Evolutionary conservation across 371 early-diverging fungal species (phyloP).

Genomic region (Capillidium heterosporum): DNA sequence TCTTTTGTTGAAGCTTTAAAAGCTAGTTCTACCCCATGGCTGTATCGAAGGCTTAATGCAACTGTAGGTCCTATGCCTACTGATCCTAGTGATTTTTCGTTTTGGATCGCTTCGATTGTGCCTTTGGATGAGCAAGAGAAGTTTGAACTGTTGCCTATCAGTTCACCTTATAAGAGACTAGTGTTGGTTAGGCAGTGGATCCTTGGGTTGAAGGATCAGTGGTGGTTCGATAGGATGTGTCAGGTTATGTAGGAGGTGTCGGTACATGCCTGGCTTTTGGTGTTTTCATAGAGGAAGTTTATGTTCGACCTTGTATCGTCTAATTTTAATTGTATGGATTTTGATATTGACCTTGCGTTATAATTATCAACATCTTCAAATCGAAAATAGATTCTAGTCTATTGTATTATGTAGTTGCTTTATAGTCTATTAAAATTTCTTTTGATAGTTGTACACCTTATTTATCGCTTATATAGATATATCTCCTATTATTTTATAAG

Average conservation of each 20-base stretch:
- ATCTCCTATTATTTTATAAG: too few relatives aligned
- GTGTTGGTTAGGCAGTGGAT: constrained; percentile 24
- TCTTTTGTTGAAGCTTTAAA: constrained; percentile 14
- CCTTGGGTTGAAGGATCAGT: constrained; percentile 6
- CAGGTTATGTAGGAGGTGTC: constrained; percentile 6
- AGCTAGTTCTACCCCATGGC: constrained; percentile 14
- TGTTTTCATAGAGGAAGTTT: too few relatives aligned
- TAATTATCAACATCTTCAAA: too few relatives aligned
- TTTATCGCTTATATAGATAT: too few relatives aligned
- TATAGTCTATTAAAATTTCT: too few relatives aligned
- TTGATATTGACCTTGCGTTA: too few relatives aligned
- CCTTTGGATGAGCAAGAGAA: constrained; percentile 26
- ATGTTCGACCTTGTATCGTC: too few relatives aligned
- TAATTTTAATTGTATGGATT: too few relatives aligned
- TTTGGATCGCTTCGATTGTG: constrained; percentile 31
- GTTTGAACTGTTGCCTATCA: constrained; percentile 18
- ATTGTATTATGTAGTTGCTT: too few relatives aligned
- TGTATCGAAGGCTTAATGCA: constrained; percentile 14
- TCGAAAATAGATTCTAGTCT: too few relatives aligned
- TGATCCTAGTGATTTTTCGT: constrained; percentile 24
- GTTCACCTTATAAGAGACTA: constrained; percentile 19
- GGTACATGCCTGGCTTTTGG: too few relatives aligned
- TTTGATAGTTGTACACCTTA: too few relatives aligned
- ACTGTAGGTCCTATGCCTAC: constrained; percentile 21
- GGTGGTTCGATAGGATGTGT: constrained; percentile 11